Evolutionary conservation across 1,139 yeast species (phyloP).

Genomic region (Taphrina communis): DNA sequence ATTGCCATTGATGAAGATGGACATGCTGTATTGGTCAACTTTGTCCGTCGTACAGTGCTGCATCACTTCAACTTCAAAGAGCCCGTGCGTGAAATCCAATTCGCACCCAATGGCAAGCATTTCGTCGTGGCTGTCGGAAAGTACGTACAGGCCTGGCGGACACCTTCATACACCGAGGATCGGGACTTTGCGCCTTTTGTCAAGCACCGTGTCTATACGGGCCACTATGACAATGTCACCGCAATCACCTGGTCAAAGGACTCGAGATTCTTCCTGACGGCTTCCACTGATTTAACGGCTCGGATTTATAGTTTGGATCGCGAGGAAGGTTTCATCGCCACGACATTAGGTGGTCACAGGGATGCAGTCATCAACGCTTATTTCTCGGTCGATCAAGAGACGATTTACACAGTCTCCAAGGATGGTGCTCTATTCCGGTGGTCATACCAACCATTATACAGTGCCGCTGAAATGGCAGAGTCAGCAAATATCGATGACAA

Average conservation of each 20-base stretch:
- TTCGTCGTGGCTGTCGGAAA: conserved; percentile 87
- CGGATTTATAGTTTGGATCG: conserved; percentile 79
- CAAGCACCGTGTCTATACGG: conserved; percentile 86
- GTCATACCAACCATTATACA: conserved; percentile 64
- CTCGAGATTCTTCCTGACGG: conserved; percentile 81
- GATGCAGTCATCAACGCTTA: conserved; percentile 87
- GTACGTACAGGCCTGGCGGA: conserved; percentile 90
- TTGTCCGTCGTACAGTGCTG: conserved; percentile 79
- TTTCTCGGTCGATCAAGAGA: conserved; percentile 77
- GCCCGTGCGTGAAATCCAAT: conserved; percentile 71
- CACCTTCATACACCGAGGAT: conserved; percentile 70
- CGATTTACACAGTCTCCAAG: conserved; percentile 83
- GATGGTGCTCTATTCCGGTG: conserved; percentile 94
- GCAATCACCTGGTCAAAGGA: conserved; percentile 88
- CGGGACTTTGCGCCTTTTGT: conserved; percentile 96
- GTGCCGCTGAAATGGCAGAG: conserved; percentile 50
- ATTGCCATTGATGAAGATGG: conserved; percentile 92
- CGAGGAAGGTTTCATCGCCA: conserved; percentile 78
- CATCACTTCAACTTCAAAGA: conserved; percentile 95
- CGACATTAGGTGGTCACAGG: conserved; percentile 89
- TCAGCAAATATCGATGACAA: conserved; percentile 43
- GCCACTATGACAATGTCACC: conserved; percentile 84
- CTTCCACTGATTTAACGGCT: conserved; percentile 89
- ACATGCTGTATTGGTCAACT: conserved; percentile 87
- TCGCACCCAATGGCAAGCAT: conserved; percentile 85